phyloP scores from a whole-genome alignment of 2,329 filamentous ascomycete genomes.

The Aspergillus transmontanensis region DNA sequence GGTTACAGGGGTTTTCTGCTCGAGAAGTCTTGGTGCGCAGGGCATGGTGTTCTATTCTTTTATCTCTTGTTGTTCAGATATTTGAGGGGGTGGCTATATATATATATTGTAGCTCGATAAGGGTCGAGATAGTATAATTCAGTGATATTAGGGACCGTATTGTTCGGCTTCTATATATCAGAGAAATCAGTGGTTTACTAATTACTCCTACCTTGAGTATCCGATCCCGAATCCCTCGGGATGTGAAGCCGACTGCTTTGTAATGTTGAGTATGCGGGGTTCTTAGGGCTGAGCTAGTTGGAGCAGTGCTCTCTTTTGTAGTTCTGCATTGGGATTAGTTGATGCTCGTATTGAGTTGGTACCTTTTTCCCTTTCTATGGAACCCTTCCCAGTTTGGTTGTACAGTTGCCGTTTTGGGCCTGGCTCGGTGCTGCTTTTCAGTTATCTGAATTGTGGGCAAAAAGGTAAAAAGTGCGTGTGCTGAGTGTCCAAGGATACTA shows the following conservation, averaged over 20 bases:
- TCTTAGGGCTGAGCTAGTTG: too few species aligned
- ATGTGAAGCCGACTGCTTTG: background rate
- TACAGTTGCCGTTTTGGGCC: too few species aligned
- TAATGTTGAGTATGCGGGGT: background rate
- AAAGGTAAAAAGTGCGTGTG: too few species aligned
- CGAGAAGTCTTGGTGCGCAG: background rate
- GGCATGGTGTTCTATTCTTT: background rate
- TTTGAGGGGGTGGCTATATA: too few species aligned
- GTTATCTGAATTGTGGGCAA: too few species aligned
- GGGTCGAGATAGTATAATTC: background rate
- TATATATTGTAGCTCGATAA: background rate
- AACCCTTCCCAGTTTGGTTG: too few species aligned
- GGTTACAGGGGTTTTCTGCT: slow-evolving; percentile 5
- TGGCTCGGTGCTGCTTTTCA: too few species aligned
- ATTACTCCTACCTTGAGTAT: background rate
- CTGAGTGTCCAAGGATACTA: too few species aligned
- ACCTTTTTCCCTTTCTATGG: background rate
- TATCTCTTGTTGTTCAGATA: background rate
- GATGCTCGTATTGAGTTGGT: background rate
- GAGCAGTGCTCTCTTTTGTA: too few species aligned
- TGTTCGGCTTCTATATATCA: background rate
- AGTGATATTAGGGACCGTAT: background rate
- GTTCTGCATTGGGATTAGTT: background rate
- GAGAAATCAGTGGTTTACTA: background rate
- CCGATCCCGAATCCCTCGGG: background rate